Evolutionary conservation across 768 basidiomycete genomes (phyloP).

Genomic region (Postia placenta): DNA sequence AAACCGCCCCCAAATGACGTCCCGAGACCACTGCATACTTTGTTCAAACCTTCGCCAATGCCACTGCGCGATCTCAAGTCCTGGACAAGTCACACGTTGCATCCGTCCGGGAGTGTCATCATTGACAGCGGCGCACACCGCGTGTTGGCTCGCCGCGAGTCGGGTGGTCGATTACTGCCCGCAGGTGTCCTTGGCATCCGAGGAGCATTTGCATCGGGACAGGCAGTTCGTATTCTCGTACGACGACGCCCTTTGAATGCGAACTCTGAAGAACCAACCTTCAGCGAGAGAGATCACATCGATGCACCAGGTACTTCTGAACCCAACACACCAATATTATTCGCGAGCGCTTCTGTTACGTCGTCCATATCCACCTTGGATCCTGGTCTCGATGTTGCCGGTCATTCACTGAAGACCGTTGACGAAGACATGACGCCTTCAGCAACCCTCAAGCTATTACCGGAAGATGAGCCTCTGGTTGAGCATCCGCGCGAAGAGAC

Average conservation of each 20-base stretch:
- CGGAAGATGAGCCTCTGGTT: conserved; percentile 19
- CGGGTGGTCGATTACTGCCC: conserved; percentile 87
- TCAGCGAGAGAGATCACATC: conserved; percentile 27
- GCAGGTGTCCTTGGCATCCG: conserved; percentile 85
- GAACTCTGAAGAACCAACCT: conserved; percentile 18
- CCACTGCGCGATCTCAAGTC: conserved; percentile 85
- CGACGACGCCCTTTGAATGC: conserved; percentile 27
- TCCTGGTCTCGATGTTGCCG: conserved; percentile 3
- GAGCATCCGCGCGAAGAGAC: conserved; percentile 31
- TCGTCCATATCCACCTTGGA: conserved; percentile 40
- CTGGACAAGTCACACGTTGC: conserved; percentile 96
- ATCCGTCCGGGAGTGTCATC: conserved; percentile 81
- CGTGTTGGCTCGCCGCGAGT: conserved; percentile 79
- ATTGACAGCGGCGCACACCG: conserved; percentile 87
- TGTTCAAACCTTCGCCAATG: conserved; percentile 70
- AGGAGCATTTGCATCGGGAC: conserved; percentile 89
- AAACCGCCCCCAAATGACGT: conserved; percentile 1
- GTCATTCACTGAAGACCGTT: not conserved
- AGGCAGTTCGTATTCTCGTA: conserved; percentile 84
- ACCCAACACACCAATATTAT: conserved; percentile 49
- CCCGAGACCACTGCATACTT: conserved; percentile 68
- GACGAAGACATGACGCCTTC: conserved; percentile 20
- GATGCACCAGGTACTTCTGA: conserved; percentile 39
- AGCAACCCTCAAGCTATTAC: conserved; percentile 14
- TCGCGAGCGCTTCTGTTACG: conserved; percentile 35